Base-by-base conservation (phyloP, 345 rosid species). In the Camelina laxa region DNA sequence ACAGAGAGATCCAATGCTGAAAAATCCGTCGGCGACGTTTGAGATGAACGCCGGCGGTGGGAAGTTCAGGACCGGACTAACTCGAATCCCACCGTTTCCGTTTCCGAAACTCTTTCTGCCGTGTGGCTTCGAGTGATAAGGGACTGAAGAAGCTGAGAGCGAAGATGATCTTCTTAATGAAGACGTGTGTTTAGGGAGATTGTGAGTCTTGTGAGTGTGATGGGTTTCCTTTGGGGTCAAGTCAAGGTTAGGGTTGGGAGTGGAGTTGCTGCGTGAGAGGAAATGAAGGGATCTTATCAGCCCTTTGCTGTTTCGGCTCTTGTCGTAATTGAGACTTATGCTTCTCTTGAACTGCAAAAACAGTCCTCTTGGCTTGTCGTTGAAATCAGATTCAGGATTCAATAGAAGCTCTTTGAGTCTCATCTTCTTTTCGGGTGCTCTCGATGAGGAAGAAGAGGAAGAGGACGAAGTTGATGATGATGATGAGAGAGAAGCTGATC, bases 291-390 rank as follows among this genome's bases (percentile, higher is more conserved):
- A 86, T 13, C 88, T 83, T 65, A 93, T 87, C 24, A 91, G 75
- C 21, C 90, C 77, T 67, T 79, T 86, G 73, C 87, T 75, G 58
- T 2, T 64, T 82, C 85, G 60, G 27, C 70, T 62, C 31, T 84
- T 80, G 7, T 89, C 96, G 54, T 87, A 85, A 72, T 91, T 89
- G 24, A 89, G 85, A 70, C 98, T 93, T 65, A 79, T 85, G 85
- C 97, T 91, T 82, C 96, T 85, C 75, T 85, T 89, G 85, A 93
- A 86, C 69, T 89, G 88, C 90, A 91, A 86, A 76, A 88, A 89
- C 13, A 85, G 45, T 72, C 81, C 89, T 16, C 79, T 51, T 35
- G 75, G 86, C 17, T 81, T 88, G 5, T 74, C 82, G 31, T 85
- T 91, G 20, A 65, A 67, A 53, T 78, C 77, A 14, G 81, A 67